Conservation (phyloP, 768 basidiomycete species). For the Mycena venus region DNA sequence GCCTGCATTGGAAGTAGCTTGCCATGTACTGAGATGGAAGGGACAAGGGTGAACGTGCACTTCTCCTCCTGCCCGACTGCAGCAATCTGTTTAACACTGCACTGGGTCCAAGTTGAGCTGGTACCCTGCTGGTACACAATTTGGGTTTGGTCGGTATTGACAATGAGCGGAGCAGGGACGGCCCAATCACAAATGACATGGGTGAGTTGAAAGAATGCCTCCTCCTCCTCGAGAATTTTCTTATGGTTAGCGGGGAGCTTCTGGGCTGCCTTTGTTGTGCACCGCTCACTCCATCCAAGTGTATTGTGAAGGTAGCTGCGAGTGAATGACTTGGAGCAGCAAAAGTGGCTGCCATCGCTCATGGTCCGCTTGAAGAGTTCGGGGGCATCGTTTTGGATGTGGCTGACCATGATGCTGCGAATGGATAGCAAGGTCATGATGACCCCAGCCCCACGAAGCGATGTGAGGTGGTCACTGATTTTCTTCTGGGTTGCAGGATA, state of each 20-base stretch:
- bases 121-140: too few relatives aligned
- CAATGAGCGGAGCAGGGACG: not conserved
- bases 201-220: not conserved
- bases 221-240: not conserved
- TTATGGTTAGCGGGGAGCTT: too few relatives aligned
- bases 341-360: too few relatives aligned
- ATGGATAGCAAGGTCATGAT: constrained; percentile 41
- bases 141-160: too few relatives aligned
- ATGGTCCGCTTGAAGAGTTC: constrained; percentile 2
- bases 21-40: constrained; percentile 45
- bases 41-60: too few relatives aligned
- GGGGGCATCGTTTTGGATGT: constrained; percentile 30
- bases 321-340: too few relatives aligned
- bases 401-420: constrained; percentile 45
- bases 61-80: too few relatives aligned
- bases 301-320: constrained; percentile 37
- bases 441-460: constrained; percentile 33
- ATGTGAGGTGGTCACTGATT: not conserved
- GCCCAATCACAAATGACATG: not conserved
- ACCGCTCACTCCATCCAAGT: constrained; percentile 19
- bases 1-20: constrained; percentile 53
- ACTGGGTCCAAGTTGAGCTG: too few relatives aligned
- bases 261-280: too few relatives aligned
- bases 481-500: not conserved
- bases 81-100: too few relatives aligned